These are phyloP conservation scores for Quercus gilva DNA, from an alignment of 306 rosid species.

Conservation along the genomic window DNA sequence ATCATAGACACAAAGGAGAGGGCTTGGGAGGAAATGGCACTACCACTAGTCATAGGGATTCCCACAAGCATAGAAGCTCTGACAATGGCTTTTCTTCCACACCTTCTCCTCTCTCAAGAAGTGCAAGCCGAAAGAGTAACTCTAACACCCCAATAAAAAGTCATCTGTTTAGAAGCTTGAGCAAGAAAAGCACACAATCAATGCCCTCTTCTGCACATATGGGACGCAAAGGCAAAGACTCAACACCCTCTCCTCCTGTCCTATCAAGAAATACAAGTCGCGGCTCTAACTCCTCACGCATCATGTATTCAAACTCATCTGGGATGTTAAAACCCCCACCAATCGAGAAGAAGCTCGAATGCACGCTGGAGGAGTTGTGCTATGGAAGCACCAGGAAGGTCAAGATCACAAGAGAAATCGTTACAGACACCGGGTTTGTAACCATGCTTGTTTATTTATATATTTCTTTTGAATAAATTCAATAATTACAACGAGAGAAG, in stretches of 20 bases:
- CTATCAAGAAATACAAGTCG: conserved; percentile 18
- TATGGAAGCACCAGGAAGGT: conserved; percentile 73
- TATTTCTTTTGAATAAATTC: too few species aligned
- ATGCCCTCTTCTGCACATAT: conserved; percentile 3
- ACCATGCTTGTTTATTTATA: neutral
- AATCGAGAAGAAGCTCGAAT: conserved; percentile 62
- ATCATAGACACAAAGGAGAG: conserved; percentile 25
- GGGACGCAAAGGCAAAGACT: conserved; percentile 16
- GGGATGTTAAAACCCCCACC: conserved; percentile 69
- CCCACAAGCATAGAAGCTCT: conserved; percentile 19
- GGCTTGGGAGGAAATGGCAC: neutral
- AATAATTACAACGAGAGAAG: too few species aligned
- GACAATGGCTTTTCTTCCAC: conserved; percentile 22
- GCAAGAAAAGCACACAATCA: conserved; percentile 10
- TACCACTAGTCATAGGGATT: conserved; percentile 4
- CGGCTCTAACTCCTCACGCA: conserved; percentile 31
- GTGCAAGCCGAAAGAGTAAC: conserved; percentile 19
- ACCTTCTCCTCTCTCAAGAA: conserved; percentile 20
- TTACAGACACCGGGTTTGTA: conserved; percentile 56
- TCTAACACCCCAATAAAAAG: neutral
- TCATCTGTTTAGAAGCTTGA: conserved; percentile 5
- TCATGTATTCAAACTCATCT: conserved; percentile 80
- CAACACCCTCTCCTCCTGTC: conserved; percentile 8
- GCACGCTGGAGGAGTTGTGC: conserved; percentile 84
- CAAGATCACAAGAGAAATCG: conserved; percentile 59